Base-by-base conservation (phyloP, 257 asterid species). In the Plantago elongata region DNA sequence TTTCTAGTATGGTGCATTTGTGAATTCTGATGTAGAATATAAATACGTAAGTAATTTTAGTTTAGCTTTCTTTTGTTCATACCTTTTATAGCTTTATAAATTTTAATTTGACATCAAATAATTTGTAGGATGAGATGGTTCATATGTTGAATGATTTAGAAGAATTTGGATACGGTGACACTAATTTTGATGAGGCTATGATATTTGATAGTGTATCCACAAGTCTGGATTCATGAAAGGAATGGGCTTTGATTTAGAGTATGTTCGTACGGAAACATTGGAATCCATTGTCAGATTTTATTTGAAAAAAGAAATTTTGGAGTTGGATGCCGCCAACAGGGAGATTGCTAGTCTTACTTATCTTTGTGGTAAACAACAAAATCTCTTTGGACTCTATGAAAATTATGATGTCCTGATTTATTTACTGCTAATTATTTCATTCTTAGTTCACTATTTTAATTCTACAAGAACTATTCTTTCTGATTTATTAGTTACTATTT, bases 161-260 rank as follows among this genome's bases (percentile, higher is more conserved):
- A 46, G 51, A 46, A 46, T 13, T 4, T 10, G 38, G 11, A 40
- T 34, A 13, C 16, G 52, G 9, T 13, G 10, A 13, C 13, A 15
- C 12, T 44, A 5, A 44, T 38, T 11, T 11, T 12, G 46, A 45
- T n/a, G n/a, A n/a, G n/a, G n/a, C n/a, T n/a, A n/a, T n/a, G 40
- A 46, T 46, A 9, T 13, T 46, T 13, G 12, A 46, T 1, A 11
- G 7, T 11, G n/a, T 14, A 46, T 4, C 37, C 62, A 14, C 14
- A 57, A 42, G 46, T 57, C 43, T 13, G 62, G 62, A 12, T 57
- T 34, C 37, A 17, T 11, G 10, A 57, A 30, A 34, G 62, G 64
- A 16, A 60, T 60, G 40, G 64, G 64, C 17, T 52, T 43, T 46
- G 52, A 52, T 17, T 4, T 60, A 9, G 40, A 60, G 13, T 34